Evolutionary conservation across 192 early-diverging fungal species (phyloP).

Genomic region (Coemansia sp.): DNA sequence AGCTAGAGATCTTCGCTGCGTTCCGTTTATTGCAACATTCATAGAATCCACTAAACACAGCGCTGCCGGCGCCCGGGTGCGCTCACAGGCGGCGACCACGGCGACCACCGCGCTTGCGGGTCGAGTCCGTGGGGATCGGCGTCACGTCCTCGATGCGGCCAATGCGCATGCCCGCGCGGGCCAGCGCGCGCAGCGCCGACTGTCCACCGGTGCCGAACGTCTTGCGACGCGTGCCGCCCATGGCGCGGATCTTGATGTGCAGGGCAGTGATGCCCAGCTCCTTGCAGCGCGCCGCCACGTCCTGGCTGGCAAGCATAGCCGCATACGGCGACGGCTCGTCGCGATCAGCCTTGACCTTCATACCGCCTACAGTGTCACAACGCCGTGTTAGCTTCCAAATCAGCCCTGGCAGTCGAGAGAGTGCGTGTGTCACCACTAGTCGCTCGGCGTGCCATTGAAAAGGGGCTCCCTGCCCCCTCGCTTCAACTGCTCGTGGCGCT

Average conservation of each 20-base stretch:
- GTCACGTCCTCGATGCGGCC: slow-evolving; percentile 99
- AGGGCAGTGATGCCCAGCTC: slow-evolving; percentile 99
- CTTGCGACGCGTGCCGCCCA: slow-evolving; percentile 98
- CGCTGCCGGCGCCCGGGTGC: not conserved
- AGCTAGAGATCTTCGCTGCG: not conserved
- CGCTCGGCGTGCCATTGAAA: slow-evolving; percentile 33
- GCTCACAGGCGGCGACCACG: slow-evolving; percentile 97
- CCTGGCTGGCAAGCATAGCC: slow-evolving; percentile 99
- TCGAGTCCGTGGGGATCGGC: slow-evolving; percentile 97
- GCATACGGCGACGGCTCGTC: slow-evolving; percentile 99
- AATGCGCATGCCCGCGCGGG: slow-evolving; percentile 98
- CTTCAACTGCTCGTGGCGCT: slow-evolving; percentile 12
- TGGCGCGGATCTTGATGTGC: slow-evolving; percentile 99
- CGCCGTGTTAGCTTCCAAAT: not conserved
- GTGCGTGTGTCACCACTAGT: slow-evolving; percentile 67
- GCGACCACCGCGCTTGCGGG: slow-evolving; percentile 98
- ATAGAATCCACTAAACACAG: not conserved
- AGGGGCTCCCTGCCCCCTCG: not conserved
- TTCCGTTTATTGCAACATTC: not conserved
- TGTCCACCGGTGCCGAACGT: slow-evolving; percentile 98
- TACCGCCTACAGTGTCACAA: slow-evolving; percentile 71
- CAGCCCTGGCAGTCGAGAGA: slow-evolving; percentile 49
- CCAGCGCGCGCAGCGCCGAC: slow-evolving; percentile 95
- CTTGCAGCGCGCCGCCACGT: slow-evolving; percentile 97
- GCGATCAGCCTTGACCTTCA: slow-evolving; percentile 99